Evolutionary conservation across 2,329 filamentous ascomycete genomes (phyloP), one percentile per base, ranked within the genome.

Genomic region (Xylaria hypoxylon): DNA sequence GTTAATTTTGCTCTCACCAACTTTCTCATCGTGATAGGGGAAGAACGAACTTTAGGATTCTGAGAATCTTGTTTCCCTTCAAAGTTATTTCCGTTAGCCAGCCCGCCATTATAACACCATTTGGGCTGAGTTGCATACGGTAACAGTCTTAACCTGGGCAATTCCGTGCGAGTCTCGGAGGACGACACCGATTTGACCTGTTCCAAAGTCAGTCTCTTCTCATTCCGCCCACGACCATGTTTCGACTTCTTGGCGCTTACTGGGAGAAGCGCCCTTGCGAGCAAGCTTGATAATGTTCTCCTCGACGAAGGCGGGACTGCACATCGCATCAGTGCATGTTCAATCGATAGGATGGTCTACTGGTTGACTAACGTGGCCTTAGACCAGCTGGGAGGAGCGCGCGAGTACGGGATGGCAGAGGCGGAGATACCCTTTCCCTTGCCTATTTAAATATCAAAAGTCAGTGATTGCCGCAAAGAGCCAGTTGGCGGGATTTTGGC

Each of bases 211-310:
- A 68, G 58, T 19, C 5, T 50, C n/a, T 5, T 5, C 45, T 33
- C n/a, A n/a, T 24, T 38, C 33, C 26, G n/a, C 1, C 31, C n/a
- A 19, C n/a, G 15, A 26, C 13, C 15, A 28, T 26, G 10, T 38
- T 38, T 47, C 19, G 22, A 5, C 13, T 35, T 8, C 33, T n/a
- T 40, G 24, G 59, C 53, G 59, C 65, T 65, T 68, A 63, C 68
- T 70, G 35, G 68, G 68, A 17, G 95, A 97, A 77, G 93, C 93
- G 87, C 96, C 96, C 92, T 98, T 98, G 87, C 93, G 94, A 81
- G 96, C 96, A 82, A 98, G 92, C 89, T 97, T 97, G 87, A 92
- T 94, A 87, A 99, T 99, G 87, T 98, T 94, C 82, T 99, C 96
- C 78, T 97, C 93, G 83, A 99, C 94, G 87, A 97, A 93, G 79